A percentile compares a stretch with the other conserved stretches of the same genome.
These are phyloP conservation scores for Mrakia frigida DNA, from an alignment of 768 basidiomycete species.

Conservation along the genomic window DNA sequence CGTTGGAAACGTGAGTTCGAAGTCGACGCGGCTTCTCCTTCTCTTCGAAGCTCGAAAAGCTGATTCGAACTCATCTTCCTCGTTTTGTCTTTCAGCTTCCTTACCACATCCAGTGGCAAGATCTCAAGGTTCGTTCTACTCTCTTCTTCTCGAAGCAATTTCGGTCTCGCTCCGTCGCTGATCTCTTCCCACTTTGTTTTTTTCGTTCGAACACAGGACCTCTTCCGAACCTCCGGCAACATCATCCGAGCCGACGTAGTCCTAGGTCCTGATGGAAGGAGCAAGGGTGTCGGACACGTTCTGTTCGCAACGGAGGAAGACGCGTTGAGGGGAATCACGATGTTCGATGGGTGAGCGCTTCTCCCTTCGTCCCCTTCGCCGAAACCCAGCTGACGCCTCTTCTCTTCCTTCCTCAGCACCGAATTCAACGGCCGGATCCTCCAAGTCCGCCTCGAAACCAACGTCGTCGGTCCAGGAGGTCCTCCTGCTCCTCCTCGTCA, in stretches of 20 bases:
- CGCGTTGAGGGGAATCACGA: slow-evolving; percentile 45
- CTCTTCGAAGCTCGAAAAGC: no score
- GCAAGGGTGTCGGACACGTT: slow-evolving; percentile 88
- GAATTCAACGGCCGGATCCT: slow-evolving; percentile 81
- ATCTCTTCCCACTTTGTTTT: no score
- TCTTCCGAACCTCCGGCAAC: slow-evolving; percentile 87
- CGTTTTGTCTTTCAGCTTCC: slow-evolving; percentile 39
- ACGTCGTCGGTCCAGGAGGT: background rate
- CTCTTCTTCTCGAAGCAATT: no score
- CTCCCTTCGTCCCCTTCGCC: slow-evolving; percentile 13
- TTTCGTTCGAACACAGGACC: slow-evolving; percentile 48
- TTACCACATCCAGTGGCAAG: slow-evolving; percentile 67
- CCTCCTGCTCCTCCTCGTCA: background rate
- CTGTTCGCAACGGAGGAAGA: slow-evolving; percentile 77
- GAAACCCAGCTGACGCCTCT: background rate
- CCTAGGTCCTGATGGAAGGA: slow-evolving; percentile 78
- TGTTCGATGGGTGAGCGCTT: slow-evolving; percentile 3
- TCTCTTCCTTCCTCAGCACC: slow-evolving; percentile 52
- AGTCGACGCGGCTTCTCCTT: no score
- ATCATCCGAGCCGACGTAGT: slow-evolving; percentile 80
- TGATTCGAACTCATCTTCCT: background rate
- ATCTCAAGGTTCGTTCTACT: slow-evolving; percentile 57
- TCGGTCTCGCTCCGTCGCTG: no score
- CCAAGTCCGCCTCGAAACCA: slow-evolving; percentile 79
- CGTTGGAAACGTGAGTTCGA: slow-evolving; percentile 72